These are phyloP conservation scores for Alloteropsis semialata DNA, from an alignment of 176 grass and related monocot species.

Conservation along the genomic window DNA sequence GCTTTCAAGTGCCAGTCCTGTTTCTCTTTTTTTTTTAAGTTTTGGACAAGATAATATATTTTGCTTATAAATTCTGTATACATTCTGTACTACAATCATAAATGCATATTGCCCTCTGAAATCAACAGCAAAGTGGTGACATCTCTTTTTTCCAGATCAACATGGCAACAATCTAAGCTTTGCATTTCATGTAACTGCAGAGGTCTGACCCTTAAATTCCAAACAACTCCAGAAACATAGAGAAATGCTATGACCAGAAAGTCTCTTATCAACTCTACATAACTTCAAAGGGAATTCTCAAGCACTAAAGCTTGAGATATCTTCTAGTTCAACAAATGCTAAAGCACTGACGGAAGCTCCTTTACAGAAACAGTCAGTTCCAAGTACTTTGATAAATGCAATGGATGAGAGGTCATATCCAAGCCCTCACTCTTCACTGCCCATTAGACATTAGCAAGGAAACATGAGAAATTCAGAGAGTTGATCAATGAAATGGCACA, in stretches of 20 bases:
- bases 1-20: neutral
- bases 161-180: neutral
- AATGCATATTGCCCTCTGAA: neutral
- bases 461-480: neutral
- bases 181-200: neutral
- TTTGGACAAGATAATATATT: neutral
- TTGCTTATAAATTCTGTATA: neutral
- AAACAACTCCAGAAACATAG: neutral
- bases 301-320: neutral
- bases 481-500: constrained; percentile 5
- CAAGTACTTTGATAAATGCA: neutral
- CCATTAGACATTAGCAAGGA: neutral
- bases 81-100: neutral
- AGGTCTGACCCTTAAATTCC: constrained; percentile 1
- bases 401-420: neutral
- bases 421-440: neutral
- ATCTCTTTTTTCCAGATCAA: neutral
- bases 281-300: neutral
- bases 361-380: neutral
- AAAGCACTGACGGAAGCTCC: neutral
- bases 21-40: neutral
- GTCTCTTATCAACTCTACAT: neutral
- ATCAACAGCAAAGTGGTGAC: neutral
- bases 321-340: neutral
- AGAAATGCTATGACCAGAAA: neutral